Evolutionary conservation across 345 rosid genomes (phyloP).

Genomic region (Pugionium cornutum): DNA sequence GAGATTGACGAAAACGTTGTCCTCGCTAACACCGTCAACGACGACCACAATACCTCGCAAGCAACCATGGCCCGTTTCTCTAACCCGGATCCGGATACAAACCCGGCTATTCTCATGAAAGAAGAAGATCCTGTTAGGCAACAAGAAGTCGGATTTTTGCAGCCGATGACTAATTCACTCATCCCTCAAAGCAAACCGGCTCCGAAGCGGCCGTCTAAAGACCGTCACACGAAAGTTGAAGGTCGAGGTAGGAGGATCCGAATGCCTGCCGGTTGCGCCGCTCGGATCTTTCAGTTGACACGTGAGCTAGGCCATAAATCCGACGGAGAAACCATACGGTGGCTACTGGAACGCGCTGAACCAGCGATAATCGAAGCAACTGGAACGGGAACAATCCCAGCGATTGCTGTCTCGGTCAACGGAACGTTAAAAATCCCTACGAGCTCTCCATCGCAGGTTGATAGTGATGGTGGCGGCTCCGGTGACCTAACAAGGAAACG

Average conservation of each 20-base stretch:
- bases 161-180: conserved; percentile 15
- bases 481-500: conserved; percentile 41
- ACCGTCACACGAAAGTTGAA: conserved; percentile 87
- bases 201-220: conserved; percentile 52
- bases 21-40: too few relatives aligned
- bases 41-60: conserved; percentile 1
- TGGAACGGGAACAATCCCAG: conserved; percentile 72
- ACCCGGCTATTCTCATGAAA: conserved; percentile 40
- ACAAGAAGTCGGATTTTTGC: conserved; percentile 33
- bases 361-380: conserved; percentile 76
- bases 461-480: conserved; percentile 23
- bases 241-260: conserved; percentile 85
- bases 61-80: conserved; percentile 24
- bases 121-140: conserved; percentile 43
- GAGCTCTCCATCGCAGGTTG: conserved; percentile 39
- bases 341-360: conserved; percentile 74
- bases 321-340: conserved; percentile 75
- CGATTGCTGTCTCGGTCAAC: conserved; percentile 75
- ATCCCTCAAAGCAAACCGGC: conserved; percentile 28
- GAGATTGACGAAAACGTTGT: conserved; percentile 42
- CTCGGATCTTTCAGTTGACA: conserved; percentile 82
- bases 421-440: conserved; percentile 71
- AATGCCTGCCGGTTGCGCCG: conserved; percentile 73
- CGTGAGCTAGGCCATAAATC: conserved; percentile 74
- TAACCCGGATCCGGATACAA: conserved; percentile 39